phyloP scores from a whole-genome alignment of 495 filamentous ascomycete species.

The Xylaria grammica region DNA sequence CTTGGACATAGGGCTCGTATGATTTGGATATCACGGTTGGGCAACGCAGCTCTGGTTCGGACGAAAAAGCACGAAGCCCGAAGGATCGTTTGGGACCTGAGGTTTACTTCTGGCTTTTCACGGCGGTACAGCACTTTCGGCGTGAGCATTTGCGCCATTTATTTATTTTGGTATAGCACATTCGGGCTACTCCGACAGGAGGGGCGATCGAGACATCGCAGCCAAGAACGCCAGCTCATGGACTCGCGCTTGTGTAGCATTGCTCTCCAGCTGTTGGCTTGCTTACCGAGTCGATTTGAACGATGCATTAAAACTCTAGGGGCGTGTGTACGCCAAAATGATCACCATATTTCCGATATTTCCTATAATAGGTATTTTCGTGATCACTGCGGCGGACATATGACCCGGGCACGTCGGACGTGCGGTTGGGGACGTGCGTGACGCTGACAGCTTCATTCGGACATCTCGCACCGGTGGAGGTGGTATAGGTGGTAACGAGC shows the following conservation, averaged over 20 bases:
- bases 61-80: background rate
- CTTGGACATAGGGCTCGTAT: background rate
- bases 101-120: background rate
- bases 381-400: background rate
- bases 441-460: conserved; percentile 7
- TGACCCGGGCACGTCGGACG: conserved; percentile 17
- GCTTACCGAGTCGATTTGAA: background rate
- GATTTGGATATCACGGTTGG: background rate
- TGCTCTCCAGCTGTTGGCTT: background rate
- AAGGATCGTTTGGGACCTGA: conserved; percentile 3
- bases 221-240: background rate
- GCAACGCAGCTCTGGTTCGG: background rate
- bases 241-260: background rate
- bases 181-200: background rate
- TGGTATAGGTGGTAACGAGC: too few relatives aligned
- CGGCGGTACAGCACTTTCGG: background rate
- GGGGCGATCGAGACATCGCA: background rate
- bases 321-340: background rate
- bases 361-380: too few relatives aligned
- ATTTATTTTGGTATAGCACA: background rate
- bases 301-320: background rate
- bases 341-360: background rate
- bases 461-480: conserved; percentile 4
- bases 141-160: background rate
- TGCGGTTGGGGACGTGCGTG: conserved; percentile 21